A percentile compares a stretch with the other conserved stretches of the same genome.
phyloP scores from a whole-genome alignment of 352 stramenopile genomes.

The Aphanomyces stellatus region DNA sequence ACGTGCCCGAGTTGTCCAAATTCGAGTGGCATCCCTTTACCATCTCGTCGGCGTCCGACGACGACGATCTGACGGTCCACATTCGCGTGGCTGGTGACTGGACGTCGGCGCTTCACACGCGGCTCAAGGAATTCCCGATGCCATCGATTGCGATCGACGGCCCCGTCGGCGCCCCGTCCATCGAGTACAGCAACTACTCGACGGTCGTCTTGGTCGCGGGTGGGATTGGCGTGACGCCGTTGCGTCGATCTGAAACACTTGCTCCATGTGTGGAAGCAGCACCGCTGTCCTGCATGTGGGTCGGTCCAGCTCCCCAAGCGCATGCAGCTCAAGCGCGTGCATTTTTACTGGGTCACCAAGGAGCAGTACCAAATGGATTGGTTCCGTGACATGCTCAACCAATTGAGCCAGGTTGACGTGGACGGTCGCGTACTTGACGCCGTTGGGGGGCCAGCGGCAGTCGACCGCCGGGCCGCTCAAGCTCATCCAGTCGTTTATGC shows the following conservation, averaged over 20 bases:
- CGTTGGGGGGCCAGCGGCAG: conserved; percentile 36
- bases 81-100: conserved; percentile 39
- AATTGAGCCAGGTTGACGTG: conserved; percentile 58
- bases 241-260: conserved; percentile 38
- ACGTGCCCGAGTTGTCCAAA: conserved; percentile 39
- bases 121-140: conserved; percentile 6
- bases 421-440: conserved; percentile 68
- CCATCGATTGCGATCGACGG: conserved; percentile 26
- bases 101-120: conserved; percentile 26
- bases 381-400: conserved; percentile 80
- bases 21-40: conserved; percentile 79
- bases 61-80: conserved; percentile 31
- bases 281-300: conserved; percentile 40
- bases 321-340: conserved; percentile 69
- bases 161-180: conserved; percentile 28
- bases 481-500: conserved; percentile 67
- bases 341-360: conserved; percentile 80
- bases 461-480: conserved; percentile 49
- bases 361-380: conserved; percentile 69
- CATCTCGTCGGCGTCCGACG: conserved; percentile 39
- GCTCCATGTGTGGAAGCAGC: conserved; percentile 35
- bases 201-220: conserved; percentile 27
- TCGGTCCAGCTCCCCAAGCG: conserved; percentile 50
- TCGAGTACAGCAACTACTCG: conserved; percentile 26
- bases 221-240: conserved; percentile 37